phyloP scores from a whole-genome alignment of 257 asterid species.

The Sherardia arvensis region DNA sequence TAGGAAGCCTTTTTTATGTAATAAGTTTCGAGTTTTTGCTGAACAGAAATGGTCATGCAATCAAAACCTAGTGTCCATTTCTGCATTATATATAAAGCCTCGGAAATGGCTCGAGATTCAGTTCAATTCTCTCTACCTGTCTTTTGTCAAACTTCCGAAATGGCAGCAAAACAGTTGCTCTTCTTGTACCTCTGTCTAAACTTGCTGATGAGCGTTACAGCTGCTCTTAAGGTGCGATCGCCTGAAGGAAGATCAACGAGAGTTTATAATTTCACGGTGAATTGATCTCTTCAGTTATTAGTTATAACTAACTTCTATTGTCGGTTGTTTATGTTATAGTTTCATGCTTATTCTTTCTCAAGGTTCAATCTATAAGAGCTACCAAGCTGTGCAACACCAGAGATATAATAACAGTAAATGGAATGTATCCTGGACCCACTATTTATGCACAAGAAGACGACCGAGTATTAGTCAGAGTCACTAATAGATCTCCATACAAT shows the following conservation, averaged over 20 bases:
- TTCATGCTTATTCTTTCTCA: background rate
- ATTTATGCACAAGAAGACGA: constrained; percentile 59
- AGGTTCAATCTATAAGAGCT: constrained; percentile 46
- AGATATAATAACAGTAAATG: constrained; percentile 40
- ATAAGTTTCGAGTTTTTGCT: background rate
- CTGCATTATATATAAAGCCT: constrained; percentile 8
- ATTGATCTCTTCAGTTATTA: background rate
- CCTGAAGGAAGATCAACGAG: constrained; percentile 42
- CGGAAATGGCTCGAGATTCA: background rate
- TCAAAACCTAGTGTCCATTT: background rate
- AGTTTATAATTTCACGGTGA: constrained; percentile 46
- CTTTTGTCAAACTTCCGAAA: constrained; percentile 4
- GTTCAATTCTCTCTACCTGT: background rate
- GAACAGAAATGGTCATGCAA: background rate
- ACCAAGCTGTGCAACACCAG: constrained; percentile 39
- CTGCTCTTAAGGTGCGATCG: constrained; percentile 18
- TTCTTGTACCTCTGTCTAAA: constrained; percentile 17
- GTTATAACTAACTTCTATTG: no score
- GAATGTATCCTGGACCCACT: constrained; percentile 51
- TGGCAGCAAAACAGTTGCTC: constrained; percentile 21
- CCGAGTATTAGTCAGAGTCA: constrained; percentile 31
- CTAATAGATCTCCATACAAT: constrained; percentile 40
- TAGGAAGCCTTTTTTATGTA: background rate
- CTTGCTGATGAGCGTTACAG: constrained; percentile 24
- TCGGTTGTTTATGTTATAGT: background rate